Evolutionary conservation across 768 basidiomycete genomes (phyloP).

Genomic region (Leccinum ochraceum): DNA sequence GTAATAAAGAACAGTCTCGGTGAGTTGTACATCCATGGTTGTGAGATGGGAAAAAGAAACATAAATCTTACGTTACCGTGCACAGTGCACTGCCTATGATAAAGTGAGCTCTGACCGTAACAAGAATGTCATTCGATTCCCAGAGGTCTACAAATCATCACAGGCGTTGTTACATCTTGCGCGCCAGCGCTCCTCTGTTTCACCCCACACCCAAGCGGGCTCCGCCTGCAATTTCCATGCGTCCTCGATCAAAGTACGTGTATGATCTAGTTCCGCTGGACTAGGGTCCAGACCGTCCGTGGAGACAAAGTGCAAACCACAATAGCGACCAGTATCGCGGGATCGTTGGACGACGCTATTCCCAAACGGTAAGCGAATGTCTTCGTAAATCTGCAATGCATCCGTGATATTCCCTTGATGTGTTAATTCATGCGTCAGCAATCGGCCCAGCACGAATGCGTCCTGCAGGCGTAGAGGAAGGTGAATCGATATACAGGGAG

Average conservation of each 20-base stretch:
- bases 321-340: constrained; percentile 23
- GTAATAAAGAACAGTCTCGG: not conserved
- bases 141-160: too few relatives aligned
- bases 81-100: too few relatives aligned
- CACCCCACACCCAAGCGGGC: constrained; percentile 8
- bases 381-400: constrained; percentile 35
- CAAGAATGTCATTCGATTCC: too few relatives aligned
- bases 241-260: constrained; percentile 16
- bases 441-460: constrained; percentile 31
- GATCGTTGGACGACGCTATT: constrained; percentile 24
- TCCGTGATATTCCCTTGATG: constrained; percentile 23
- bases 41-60: not conserved
- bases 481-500: not conserved
- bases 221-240: constrained; percentile 22
- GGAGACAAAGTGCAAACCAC: constrained; percentile 14
- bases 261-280: constrained; percentile 9
- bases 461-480: constrained; percentile 18
- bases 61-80: too few relatives aligned
- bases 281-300: constrained; percentile 6
- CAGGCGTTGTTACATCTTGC: not conserved
- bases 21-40: not conserved
- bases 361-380: constrained; percentile 33
- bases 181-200: constrained; percentile 15
- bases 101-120: too few relatives aligned
- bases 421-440: constrained; percentile 28